Percentiles rank a stretch among this genome's conserved stretches.
Conservation (phyloP, 352 stramenopile species). For the Paralagenidium karlingii region DNA sequence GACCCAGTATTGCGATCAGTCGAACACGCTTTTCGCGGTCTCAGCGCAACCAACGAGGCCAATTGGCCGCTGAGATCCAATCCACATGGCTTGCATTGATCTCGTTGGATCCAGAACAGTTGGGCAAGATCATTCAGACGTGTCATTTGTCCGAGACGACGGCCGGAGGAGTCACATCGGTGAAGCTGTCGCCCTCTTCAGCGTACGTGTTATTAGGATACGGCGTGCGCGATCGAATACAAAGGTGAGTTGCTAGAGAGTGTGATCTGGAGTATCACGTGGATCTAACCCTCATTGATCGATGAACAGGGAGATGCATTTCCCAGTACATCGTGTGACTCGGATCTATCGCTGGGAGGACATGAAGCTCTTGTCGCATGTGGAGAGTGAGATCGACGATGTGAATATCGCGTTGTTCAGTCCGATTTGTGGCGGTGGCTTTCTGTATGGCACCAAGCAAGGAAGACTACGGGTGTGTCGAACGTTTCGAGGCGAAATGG, state of each 20-base stretch:
- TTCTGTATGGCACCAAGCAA: conserved; percentile 98
- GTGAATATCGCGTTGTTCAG: conserved; percentile 98
- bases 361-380: conserved; percentile 76
- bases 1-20: conserved; percentile 75
- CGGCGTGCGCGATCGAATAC: conserved; percentile 70
- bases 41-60: conserved; percentile 54
- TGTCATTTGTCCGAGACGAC: conserved; percentile 67
- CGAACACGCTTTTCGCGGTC: conserved; percentile 62
- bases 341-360: conserved; percentile 84
- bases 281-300: conserved; percentile 1
- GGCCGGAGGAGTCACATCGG: conserved; percentile 76
- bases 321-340: conserved; percentile 73
- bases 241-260: conserved; percentile 27
- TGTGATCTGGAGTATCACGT: not conserved
- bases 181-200: conserved; percentile 82
- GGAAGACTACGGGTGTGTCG: conserved; percentile 87
- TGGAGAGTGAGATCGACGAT: conserved; percentile 89
- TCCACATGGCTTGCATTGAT: conserved; percentile 79
- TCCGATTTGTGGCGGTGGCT: conserved; percentile 91
- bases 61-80: conserved; percentile 67
- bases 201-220: conserved; percentile 80
- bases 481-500: conserved; percentile 57
- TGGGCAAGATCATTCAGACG: conserved; percentile 71
- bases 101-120: conserved; percentile 62
- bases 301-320: conserved; percentile 71